These are phyloP conservation scores for Thuidium tamariscinum DNA, from an alignment of 225 moss, liverwort and hornwort species.

Conservation along the genomic window DNA sequence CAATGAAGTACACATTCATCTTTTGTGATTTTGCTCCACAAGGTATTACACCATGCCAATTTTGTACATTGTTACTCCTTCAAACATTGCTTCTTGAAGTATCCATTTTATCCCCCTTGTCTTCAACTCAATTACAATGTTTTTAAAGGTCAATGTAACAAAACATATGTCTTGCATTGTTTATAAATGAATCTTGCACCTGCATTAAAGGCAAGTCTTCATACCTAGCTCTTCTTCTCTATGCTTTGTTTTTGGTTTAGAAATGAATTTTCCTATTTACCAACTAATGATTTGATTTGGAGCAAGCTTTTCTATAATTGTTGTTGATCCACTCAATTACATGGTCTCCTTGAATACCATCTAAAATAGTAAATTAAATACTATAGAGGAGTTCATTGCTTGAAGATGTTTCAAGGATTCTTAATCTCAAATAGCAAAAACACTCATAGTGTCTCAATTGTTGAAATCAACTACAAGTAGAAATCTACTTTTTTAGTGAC, in stretches of 20 bases:
- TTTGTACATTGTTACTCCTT: too few relatives aligned
- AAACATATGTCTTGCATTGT: background rate
- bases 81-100: too few relatives aligned
- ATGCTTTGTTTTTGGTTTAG: background rate
- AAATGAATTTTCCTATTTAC: background rate
- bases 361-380: background rate
- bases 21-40: background rate
- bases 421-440: background rate
- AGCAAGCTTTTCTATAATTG: background rate
- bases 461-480: background rate
- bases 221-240: background rate
- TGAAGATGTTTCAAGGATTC: background rate
- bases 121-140: background rate
- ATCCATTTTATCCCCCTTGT: too few relatives aligned
- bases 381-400: background rate
- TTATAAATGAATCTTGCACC: rapidly evolving
- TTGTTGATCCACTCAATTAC: rapidly evolving
- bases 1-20: background rate
- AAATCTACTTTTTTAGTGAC: background rate
- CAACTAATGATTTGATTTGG: background rate
- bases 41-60: too few relatives aligned
- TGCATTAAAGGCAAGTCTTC: too few relatives aligned
- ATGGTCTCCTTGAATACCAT: background rate
- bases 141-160: background rate
- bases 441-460: background rate